Percentiles rank a stretch among this genome's conserved stretches.
Conservation (phyloP, 495 filamentous ascomycete species). For the Penicillium mononematosum region DNA sequence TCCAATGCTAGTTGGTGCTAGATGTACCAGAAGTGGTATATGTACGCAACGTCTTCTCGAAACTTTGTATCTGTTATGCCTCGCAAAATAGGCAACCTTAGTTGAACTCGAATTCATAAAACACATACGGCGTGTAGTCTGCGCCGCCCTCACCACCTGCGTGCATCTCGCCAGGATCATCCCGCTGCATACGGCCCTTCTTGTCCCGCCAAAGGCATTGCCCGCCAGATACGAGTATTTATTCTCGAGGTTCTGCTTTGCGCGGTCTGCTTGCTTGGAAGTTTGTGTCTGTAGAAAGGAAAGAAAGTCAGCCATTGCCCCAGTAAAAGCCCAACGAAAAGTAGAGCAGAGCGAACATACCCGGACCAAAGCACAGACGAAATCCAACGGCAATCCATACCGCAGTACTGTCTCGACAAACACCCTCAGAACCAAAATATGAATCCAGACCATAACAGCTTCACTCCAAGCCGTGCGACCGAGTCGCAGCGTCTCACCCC, state of each 20-base stretch:
- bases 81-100: conserved; percentile 13
- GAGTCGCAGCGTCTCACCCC: conserved; percentile 84
- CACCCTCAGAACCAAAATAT: conserved; percentile 84
- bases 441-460: conserved; percentile 90
- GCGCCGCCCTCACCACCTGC: conserved; percentile 65
- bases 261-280: conserved; percentile 76
- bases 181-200: conserved; percentile 83
- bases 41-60: conserved; percentile 24
- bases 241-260: conserved; percentile 75
- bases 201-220: conserved; percentile 92
- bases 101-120: conserved; percentile 88
- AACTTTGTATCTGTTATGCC: neutral
- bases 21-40: conserved; percentile 31
- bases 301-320: neutral
- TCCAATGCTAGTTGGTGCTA: conserved; percentile 28
- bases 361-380: conserved; percentile 77
- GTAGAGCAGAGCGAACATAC: conserved; percentile 50
- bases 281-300: conserved; percentile 61
- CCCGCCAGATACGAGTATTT: conserved; percentile 91
- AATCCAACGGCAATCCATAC: conserved; percentile 87
- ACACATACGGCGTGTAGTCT: conserved; percentile 95
- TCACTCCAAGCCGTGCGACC: conserved; percentile 89
- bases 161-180: conserved; percentile 85
- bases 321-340: neutral
- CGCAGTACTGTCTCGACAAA: conserved; percentile 96